Evolutionary conservation across 177 flowering plant genomes (phyloP), one percentile per base, ranked within the genome.

Genomic region (Tripterygium wilfordii): DNA sequence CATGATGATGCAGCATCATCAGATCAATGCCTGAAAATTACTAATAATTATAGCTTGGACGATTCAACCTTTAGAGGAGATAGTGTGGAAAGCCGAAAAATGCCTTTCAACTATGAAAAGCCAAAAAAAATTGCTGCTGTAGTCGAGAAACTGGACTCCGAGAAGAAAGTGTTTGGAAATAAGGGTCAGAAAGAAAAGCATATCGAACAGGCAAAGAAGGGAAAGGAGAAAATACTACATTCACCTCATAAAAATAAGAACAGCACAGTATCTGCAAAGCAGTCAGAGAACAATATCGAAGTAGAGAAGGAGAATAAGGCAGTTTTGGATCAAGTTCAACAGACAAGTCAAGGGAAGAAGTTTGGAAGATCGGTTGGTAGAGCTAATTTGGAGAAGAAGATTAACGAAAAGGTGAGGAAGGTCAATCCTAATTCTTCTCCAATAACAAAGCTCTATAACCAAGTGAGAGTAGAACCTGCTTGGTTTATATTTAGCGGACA

Each of bases 401-500:
- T 28, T 22, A 51, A 48, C 20, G 15, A 55, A 19, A 65, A 53
- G 17, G 32, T 32, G 49, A 29, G n/a, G 31, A 27, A 44, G 22
- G 27, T 44, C 14, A 49, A 55, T 36, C 42, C 42, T 16, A 58
- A 47, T 26, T 20, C 35, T 15, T 3, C 13, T 14, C 53, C 51
- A 30, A 42, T 25, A 12, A 36, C 28, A 20, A 42, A 31, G 35
- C 25, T 26, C 39, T 19, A 14, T 21, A 60, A 53, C 13, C 18
- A 31, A 18, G 29, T 45, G 16, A 61, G 49, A 42, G 19, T 40
- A 18, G 88, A 79, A 37, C 82, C 80, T 25, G 60, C 22, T 24
- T 77, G 80, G 50, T 90, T 89, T 68, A 67, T 94, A 60, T 41
- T 94, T 54, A 79, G 88, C 72, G 99, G 96, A 18, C 95, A 87